Evolutionary conservation across 1,139 yeast species (phyloP), one percentile per base, ranked within the genome.

Genomic region (Blastobotrys aristatus): DNA sequence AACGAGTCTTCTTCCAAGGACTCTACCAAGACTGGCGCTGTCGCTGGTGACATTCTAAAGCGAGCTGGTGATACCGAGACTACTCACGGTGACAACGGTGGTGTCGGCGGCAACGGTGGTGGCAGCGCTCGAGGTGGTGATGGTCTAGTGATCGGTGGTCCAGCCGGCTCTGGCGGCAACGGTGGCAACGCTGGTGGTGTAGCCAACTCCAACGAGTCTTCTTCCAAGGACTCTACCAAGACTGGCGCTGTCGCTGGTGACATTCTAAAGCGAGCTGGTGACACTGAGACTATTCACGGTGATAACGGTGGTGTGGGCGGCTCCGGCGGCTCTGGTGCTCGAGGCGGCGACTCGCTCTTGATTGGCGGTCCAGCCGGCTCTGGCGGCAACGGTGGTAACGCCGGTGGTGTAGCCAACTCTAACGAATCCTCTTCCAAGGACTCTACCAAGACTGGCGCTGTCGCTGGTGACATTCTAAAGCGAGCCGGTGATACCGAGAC

Each of bases 161-260:
- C n/a, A n/a, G n/a, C n/a, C n/a, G n/a, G n/a, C n/a, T n/a, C n/a
- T n/a, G n/a, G n/a, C n/a, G 39, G 39, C n/a, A 35, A 35, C n/a
- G 39, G 39, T 35, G 39, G 39, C 20, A 35, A 35, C 24, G 38
- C 38, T 21, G 38, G 38, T 34, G 38, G 38, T 34, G 38, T 34
- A 14, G 38, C 21, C 11, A 34, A 34, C 38, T 14, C 38, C 21
- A 34, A 34, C 38, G 38, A 6, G 13, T 24, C 16, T 2, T 2
- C 22, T 4, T 8, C 3, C 14, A n/a, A n/a, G 21, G 17, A 35
- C 14, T 21, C 16, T 4, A 16, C 16, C n/a, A 24, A 35, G 6
- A 17, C 39, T 35, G 39, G 24, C n/a, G 3, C 26, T 5, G 4
- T 35, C 3, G 26, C 26, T 20, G 39, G 13, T 35, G 39, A 22